These are phyloP conservation scores for Colletotrichum agaves DNA, from an alignment of 2,329 filamentous ascomycete genomes.

Conservation along the genomic window DNA sequence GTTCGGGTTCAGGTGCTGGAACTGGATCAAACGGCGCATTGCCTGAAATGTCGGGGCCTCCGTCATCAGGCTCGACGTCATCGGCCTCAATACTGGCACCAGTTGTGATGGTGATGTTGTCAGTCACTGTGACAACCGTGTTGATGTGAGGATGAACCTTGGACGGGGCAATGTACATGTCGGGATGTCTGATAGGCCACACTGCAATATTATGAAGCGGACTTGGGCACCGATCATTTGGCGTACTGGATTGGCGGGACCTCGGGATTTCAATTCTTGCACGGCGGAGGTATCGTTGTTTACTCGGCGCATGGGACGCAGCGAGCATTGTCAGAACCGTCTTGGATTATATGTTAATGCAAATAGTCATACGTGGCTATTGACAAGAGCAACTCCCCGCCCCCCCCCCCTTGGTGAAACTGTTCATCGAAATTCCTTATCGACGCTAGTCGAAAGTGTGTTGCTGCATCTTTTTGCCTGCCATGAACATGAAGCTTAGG, in stretches of 20 bases:
- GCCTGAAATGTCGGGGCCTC: constrained; percentile 9
- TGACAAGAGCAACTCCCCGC: background rate
- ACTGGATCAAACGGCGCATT: background rate
- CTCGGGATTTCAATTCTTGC: background rate
- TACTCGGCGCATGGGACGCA: constrained; percentile 19
- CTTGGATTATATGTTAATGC: constrained; percentile 7
- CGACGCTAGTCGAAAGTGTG: no score
- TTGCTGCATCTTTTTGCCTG: no score
- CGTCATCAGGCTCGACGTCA: constrained; percentile 13
- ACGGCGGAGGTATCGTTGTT: background rate
- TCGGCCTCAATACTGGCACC: background rate
- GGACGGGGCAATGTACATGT: constrained; percentile 4
- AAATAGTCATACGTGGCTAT: constrained; percentile 3
- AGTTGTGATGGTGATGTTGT: background rate
- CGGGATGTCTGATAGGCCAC: constrained; percentile 1
- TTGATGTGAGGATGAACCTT: constrained; percentile 2
- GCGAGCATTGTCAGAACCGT: constrained; percentile 24
- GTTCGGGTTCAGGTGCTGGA: background rate
- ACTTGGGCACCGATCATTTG: background rate
- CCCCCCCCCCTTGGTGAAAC: no score
- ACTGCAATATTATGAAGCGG: constrained; percentile 10
- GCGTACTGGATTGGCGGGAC: constrained; percentile 16
- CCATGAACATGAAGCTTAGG: no score
- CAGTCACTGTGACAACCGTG: constrained; percentile 1
- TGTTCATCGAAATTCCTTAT: no score